Evolutionary conservation across 1,284 basidiomycete genomes (phyloP).

Genomic region (Fomitopsis schrenkii): DNA sequence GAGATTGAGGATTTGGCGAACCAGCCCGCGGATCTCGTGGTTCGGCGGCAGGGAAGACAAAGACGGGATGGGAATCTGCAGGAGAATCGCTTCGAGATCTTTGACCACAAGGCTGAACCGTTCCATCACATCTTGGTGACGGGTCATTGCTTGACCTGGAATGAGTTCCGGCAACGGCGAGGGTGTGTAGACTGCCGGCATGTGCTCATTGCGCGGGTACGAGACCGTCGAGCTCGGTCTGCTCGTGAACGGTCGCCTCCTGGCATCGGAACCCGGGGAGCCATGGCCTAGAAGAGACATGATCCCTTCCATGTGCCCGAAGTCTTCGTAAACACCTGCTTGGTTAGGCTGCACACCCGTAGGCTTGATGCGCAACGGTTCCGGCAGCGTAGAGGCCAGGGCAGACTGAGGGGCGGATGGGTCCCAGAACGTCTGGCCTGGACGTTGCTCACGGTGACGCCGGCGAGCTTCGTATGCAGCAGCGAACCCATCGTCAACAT

Average conservation of each 20-base stretch:
- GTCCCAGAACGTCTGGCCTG: slow-evolving; percentile 85
- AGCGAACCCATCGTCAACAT: slow-evolving; percentile 90
- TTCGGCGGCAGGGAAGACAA: slow-evolving; percentile 72
- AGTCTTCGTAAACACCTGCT: slow-evolving; percentile 93
- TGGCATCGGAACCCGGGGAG: slow-evolving; percentile 43
- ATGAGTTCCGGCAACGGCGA: slow-evolving; percentile 45
- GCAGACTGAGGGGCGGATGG: slow-evolving; percentile 67
- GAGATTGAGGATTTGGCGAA: slow-evolving; percentile 78
- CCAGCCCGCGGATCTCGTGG: slow-evolving; percentile 82
- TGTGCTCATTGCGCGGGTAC: slow-evolving; percentile 41
- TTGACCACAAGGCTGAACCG: slow-evolving; percentile 71
- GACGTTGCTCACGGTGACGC: slow-evolving; percentile 82
- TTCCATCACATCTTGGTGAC: slow-evolving; percentile 73
- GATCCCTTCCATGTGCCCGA: slow-evolving; percentile 50
- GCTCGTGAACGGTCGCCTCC: slow-evolving; percentile 48
- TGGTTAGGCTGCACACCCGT: slow-evolving; percentile 84
- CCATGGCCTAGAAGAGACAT: neutral
- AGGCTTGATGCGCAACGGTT: slow-evolving; percentile 83
- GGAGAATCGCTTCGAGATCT: slow-evolving; percentile 78
- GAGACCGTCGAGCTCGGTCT: slow-evolving; percentile 65
- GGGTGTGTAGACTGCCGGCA: slow-evolving; percentile 43
- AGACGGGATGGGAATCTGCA: slow-evolving; percentile 63
- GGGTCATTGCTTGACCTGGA: slow-evolving; percentile 37
- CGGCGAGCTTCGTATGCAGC: slow-evolving; percentile 81
- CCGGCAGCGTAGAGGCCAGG: slow-evolving; percentile 81